phyloP scores from a whole-genome alignment of 148 eudicot genomes.

The Bassia scoparia region DNA sequence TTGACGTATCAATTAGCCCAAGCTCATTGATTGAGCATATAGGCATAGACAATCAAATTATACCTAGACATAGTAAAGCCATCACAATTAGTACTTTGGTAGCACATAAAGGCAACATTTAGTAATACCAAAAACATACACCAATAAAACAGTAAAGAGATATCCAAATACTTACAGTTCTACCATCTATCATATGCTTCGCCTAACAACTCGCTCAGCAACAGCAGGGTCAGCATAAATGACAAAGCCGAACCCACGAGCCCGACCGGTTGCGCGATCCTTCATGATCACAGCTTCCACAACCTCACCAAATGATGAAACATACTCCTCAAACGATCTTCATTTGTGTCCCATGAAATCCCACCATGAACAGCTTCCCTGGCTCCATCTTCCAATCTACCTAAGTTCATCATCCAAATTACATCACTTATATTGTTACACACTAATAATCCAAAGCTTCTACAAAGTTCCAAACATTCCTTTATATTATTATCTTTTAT shows the following conservation, averaged over 20 bases:
- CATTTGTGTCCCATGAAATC: slow-evolving; percentile 98
- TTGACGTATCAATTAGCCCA: slow-evolving; percentile 8
- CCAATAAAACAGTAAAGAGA: not conserved
- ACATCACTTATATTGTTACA: not conserved
- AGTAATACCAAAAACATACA: not conserved
- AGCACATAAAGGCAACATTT: not conserved
- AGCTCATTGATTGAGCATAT: not conserved
- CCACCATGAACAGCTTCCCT: slow-evolving; percentile 97
- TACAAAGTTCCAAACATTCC: not conserved
- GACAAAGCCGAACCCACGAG: slow-evolving; percentile 98
- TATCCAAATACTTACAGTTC: slow-evolving; percentile 56
- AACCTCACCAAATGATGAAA: slow-evolving; percentile 79
- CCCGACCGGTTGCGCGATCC: slow-evolving; percentile 92
- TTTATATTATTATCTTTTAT: not conserved
- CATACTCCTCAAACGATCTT: slow-evolving; percentile 87
- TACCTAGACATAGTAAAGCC: slow-evolving; percentile 3
- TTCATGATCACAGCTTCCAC: slow-evolving; percentile 97
- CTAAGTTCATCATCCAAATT: slow-evolving; percentile 14
- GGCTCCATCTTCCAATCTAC: slow-evolving; percentile 75
- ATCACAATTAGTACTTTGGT: slow-evolving; percentile 5
- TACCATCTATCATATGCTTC: slow-evolving; percentile 84
- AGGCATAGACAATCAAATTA: slow-evolving; percentile 9
- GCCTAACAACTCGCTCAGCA: slow-evolving; percentile 86
- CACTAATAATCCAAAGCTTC: not conserved
- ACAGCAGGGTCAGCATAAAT: slow-evolving; percentile 78